These are phyloP conservation scores for Aspergillus latus DNA, from an alignment of 2,329 filamentous ascomycete genomes.

Conservation along the genomic window DNA sequence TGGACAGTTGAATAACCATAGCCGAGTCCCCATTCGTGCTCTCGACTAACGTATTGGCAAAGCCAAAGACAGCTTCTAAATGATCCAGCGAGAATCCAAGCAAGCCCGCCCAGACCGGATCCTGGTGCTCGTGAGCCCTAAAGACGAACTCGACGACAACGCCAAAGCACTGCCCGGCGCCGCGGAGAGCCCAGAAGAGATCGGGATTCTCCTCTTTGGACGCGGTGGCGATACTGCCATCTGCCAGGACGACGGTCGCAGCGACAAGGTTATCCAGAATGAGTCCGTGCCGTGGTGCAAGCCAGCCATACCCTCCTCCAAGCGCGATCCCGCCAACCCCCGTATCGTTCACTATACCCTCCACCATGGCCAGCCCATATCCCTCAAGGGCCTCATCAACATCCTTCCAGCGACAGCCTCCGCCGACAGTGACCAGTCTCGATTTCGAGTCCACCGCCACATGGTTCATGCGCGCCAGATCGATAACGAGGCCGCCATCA, in stretches of 20 bases:
- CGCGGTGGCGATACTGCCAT: conserved; percentile 35
- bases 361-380: conserved; percentile 57
- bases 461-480: conserved; percentile 52
- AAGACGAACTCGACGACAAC: conserved; percentile 45
- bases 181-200: conserved; percentile 49
- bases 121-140: conserved; percentile 34
- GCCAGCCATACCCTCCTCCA: conserved; percentile 58
- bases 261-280: conserved; percentile 49
- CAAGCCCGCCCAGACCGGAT: conserved; percentile 36
- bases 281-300: conserved; percentile 55
- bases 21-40: conserved; percentile 11
- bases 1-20: conserved; percentile 12
- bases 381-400: conserved; percentile 48
- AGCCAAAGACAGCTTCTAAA: conserved; percentile 24
- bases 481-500: conserved; percentile 56
- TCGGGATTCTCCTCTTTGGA: conserved; percentile 47
- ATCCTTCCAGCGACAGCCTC: conserved; percentile 56
- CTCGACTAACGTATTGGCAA: conserved; percentile 13
- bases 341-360: conserved; percentile 60
- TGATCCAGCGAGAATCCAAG: conserved; percentile 24
- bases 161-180: conserved; percentile 46
- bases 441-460: conserved; percentile 51
- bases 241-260: conserved; percentile 39
- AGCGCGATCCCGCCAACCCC: conserved; percentile 60
- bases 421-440: conserved; percentile 51